phyloP scores from a whole-genome alignment of 2,329 filamentous ascomycete species.

The Talaromyces sp. region DNA sequence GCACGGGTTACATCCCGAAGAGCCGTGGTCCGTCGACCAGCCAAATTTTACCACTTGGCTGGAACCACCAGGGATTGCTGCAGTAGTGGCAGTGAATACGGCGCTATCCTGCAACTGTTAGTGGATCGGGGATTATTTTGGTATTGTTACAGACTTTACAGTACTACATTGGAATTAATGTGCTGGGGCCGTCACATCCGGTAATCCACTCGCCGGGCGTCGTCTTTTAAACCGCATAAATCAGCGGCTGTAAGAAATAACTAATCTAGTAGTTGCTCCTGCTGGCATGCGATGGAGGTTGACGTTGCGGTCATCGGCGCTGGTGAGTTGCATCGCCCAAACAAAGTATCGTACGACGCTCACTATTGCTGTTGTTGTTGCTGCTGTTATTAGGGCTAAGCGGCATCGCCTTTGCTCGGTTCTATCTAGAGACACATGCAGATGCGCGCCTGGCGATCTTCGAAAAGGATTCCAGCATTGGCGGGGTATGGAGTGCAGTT shows the following conservation, averaged over 20 bases:
- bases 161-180: neutral
- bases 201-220: too few species aligned
- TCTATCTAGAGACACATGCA: slow-evolving; percentile 4
- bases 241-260: neutral
- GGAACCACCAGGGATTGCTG: too few species aligned
- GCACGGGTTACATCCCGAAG: too few species aligned
- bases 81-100: too few species aligned
- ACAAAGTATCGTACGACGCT: neutral
- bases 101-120: too few species aligned
- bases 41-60: too few species aligned
- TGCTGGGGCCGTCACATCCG: too few species aligned
- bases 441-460: slow-evolving; percentile 2
- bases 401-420: slow-evolving; percentile 5
- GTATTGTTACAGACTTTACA: neutral
- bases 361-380: neutral
- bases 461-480: slow-evolving; percentile 1
- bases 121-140: too few species aligned
- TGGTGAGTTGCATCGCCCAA: neutral
- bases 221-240: neutral
- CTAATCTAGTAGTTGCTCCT: neutral
- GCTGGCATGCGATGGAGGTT: neutral
- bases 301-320: slow-evolving; percentile 6
- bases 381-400: neutral
- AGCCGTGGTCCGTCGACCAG: too few species aligned
- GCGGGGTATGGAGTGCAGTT: slow-evolving; percentile 6